Base-by-base conservation (phyloP, 345 rosid species). In the Draba incana region DNA sequence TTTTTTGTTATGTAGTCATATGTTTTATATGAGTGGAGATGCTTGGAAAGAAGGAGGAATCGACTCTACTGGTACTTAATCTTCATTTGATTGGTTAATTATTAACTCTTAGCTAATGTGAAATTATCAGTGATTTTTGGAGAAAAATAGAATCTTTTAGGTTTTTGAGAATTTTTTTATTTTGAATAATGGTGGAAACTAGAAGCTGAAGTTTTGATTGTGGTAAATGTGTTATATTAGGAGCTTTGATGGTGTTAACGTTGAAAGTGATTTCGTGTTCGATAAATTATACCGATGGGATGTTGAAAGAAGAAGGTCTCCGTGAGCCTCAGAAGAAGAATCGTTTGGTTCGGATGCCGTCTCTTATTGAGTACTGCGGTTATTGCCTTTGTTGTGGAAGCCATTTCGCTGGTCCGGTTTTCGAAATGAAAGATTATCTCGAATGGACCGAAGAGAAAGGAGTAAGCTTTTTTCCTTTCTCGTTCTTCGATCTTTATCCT, bases 41-140 rank as follows among this genome's bases (percentile, higher is more conserved):
- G 98, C 98, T 44, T 93, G 98, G 98, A 93, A 93, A 81, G 98
- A 87, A 81, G 98, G 98, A 61, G 98, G 97, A 66, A 93, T 90
- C 41, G 98, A 93, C 77, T 87, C 94, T 55, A 93, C 98, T 64
- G 98, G 98, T 89, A 82, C 78, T 43, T 62, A 30, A n/a, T 46
- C 20, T 68, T 55, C 14, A 43, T 53, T 52, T 53, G 61, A 50
- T 39, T 10, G 66, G 10, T 53, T 52, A 5, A 52, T 13, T 27
- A 52, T 6, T 27, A n/a, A 20, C 28, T 64, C 31, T 64, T 64
- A 25, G 33, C 14, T 0, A 10, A 64, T 28, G 14, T 51, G n/a
- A n/a, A n/a, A n/a, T n/a, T n/a, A n/a, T n/a, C n/a, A n/a, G n/a
- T n/a, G 25, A 33, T 33, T 33, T 2, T 33, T 51, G 16, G 27